Conservation (phyloP, 495 filamentous ascomycete species). For the Amniculicola lignicola region DNA sequence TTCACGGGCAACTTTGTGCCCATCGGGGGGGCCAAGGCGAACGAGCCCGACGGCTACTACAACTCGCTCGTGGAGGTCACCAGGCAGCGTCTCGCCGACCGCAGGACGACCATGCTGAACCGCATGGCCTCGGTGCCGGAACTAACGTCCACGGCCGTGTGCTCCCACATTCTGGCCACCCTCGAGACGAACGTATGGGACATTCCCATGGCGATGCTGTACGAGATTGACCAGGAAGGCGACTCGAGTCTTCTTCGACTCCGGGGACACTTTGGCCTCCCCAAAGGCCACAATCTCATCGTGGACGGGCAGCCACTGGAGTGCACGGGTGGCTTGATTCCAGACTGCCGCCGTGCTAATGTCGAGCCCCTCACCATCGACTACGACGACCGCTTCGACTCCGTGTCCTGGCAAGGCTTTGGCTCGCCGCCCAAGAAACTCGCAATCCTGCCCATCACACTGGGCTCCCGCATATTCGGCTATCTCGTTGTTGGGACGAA, state of each 20-base stretch:
- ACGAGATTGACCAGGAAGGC: constrained; percentile 8
- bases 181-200: constrained; percentile 30
- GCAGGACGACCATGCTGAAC: constrained; percentile 31
- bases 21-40: constrained; percentile 18
- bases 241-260: constrained; percentile 5
- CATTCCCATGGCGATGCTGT: constrained; percentile 33
- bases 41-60: constrained; percentile 33
- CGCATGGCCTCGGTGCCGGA: constrained; percentile 17
- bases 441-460: constrained; percentile 18
- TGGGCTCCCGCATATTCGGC: constrained; percentile 12
- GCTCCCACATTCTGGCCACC: constrained; percentile 11
- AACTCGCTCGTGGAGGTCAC: constrained; percentile 35
- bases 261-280: constrained; percentile 20
- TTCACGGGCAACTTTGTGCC: constrained; percentile 36
- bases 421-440: constrained; percentile 16
- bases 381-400: constrained; percentile 23
- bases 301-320: constrained; percentile 12
- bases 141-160: constrained; percentile 13
- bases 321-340: constrained; percentile 14
- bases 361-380: constrained; percentile 4
- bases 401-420: constrained; percentile 18
- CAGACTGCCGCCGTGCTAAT: constrained; percentile 16
- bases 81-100: constrained; percentile 28
- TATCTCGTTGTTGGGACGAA: constrained; percentile 24
- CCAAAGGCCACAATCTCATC: constrained; percentile 20